These are phyloP conservation scores for Brassica hybrid DNA, from an alignment of 441 rosid genomes.

Conservation along the genomic window DNA sequence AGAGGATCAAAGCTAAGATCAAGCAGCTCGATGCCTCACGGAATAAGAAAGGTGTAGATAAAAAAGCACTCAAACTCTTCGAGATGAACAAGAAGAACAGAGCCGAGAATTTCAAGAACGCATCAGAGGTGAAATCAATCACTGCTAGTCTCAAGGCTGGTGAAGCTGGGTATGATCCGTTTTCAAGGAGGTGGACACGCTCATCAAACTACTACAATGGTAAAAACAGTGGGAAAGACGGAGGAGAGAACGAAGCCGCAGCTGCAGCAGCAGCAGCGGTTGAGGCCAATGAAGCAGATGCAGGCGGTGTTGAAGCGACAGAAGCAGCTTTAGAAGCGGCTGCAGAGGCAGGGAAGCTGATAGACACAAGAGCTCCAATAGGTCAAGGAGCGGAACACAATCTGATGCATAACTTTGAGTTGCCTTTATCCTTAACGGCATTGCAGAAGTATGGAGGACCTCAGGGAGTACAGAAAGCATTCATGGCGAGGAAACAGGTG, in stretches of 20 bases:
- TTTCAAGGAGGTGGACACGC: constrained; percentile 98
- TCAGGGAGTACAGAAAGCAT: constrained; percentile 85
- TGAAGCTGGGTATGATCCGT: constrained; percentile 98
- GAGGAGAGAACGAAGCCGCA: constrained; percentile 45
- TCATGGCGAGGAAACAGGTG: constrained; percentile 90
- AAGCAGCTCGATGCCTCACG: constrained; percentile 84
- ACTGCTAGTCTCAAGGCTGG: constrained; percentile 80
- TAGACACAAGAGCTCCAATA: constrained; percentile 92
- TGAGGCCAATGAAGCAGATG: constrained; percentile 40
- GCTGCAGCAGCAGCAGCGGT: constrained; percentile 43
- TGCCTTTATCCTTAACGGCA: constrained; percentile 64
- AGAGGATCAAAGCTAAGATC: constrained; percentile 74
- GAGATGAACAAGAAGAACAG: constrained; percentile 98
- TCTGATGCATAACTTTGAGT: constrained; percentile 75
- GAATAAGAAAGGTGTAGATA: constrained; percentile 63
- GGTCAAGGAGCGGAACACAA: constrained; percentile 82
- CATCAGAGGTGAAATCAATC: constrained; percentile 71
- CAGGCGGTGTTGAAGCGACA: constrained; percentile 53
- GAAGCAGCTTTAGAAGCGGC: constrained; percentile 90
- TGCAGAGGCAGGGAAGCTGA: constrained; percentile 94
- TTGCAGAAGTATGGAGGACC: constrained; percentile 84
- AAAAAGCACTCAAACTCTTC: constrained; percentile 79
- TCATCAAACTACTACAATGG: constrained; percentile 85
- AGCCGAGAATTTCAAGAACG: constrained; percentile 91
- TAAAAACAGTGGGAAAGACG: constrained; percentile 43